Conservation (phyloP, 768 basidiomycete genomes). For the Roridomyces roridus region DNA sequence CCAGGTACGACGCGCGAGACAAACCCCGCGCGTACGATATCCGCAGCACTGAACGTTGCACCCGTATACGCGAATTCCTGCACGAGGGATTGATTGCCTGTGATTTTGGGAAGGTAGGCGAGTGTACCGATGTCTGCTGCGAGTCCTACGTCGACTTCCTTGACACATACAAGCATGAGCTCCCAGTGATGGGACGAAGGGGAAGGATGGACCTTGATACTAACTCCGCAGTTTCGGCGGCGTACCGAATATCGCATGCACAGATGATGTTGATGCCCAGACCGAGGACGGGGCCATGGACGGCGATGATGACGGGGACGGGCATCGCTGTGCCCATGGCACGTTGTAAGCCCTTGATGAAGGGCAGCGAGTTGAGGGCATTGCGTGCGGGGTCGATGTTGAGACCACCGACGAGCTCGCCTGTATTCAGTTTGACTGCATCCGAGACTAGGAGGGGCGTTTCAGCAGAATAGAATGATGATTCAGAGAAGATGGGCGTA, state of each 20-base stretch:
- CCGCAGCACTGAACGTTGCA: constrained; percentile 68
- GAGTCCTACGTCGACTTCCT: constrained; percentile 89
- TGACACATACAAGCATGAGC: background rate
- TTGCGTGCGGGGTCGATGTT: constrained; percentile 44
- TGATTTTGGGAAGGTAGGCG: constrained; percentile 79
- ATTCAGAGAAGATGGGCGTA: constrained; percentile 28
- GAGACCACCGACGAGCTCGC: background rate
- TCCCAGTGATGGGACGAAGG: background rate
- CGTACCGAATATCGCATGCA: constrained; percentile 66
- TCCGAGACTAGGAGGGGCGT: constrained; percentile 14
- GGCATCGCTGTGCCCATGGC: constrained; percentile 59
- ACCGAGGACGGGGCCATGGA: constrained; percentile 63
- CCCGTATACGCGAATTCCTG: constrained; percentile 82
- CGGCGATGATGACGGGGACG: constrained; percentile 69
- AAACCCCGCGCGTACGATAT: constrained; percentile 74
- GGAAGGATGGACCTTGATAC: constrained; percentile 54
- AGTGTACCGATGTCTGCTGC: constrained; percentile 91
- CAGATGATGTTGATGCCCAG: constrained; percentile 63
- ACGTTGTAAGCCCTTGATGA: constrained; percentile 55
- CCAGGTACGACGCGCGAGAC: constrained; percentile 77
- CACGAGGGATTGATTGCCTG: constrained; percentile 73
- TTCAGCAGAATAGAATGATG: background rate
- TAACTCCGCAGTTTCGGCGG: constrained; percentile 53
- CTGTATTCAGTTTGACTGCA: constrained; percentile 14
- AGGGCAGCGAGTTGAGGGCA: constrained; percentile 40